phyloP scores from a whole-genome alignment of 768 basidiomycete genomes.

The Rhizopogon vinicolor region DNA sequence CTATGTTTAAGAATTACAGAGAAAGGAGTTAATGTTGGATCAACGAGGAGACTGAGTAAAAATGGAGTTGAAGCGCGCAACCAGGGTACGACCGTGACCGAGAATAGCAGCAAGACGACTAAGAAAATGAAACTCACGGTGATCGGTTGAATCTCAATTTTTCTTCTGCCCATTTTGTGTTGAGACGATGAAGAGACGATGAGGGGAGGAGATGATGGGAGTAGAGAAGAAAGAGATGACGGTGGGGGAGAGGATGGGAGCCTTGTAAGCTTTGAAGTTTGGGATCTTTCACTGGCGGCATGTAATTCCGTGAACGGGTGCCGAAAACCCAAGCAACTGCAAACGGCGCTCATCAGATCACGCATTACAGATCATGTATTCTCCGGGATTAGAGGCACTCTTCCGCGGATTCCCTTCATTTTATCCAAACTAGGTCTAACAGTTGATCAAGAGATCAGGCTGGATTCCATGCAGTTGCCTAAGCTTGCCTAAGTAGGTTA shows the following conservation, averaged over 20 bases:
- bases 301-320: slow-evolving; percentile 36
- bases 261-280: slow-evolving; percentile 26
- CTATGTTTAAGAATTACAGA: slow-evolving; percentile 50
- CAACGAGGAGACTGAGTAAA: slow-evolving; percentile 20
- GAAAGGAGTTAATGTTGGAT: slow-evolving; percentile 27
- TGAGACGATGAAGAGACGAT: not conserved
- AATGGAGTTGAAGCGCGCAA: slow-evolving; percentile 20
- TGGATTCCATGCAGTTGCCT: slow-evolving; percentile 8
- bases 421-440: not conserved
- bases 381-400: slow-evolving; percentile 5
- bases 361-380: slow-evolving; percentile 19
- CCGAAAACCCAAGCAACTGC: slow-evolving; percentile 28
- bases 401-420: slow-evolving; percentile 21
- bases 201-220: slow-evolving; percentile 14
- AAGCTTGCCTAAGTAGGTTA: not conserved
- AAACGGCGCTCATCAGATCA: slow-evolving; percentile 33
- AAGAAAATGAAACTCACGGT: slow-evolving; percentile 44
- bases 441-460: not conserved
- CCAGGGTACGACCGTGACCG: slow-evolving; percentile 6
- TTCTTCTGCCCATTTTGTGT: slow-evolving; percentile 61
- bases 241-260: slow-evolving; percentile 24
- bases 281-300: slow-evolving; percentile 29
- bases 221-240: slow-evolving; percentile 13
- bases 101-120: slow-evolving; percentile 14
- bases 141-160: slow-evolving; percentile 82